These are phyloP conservation scores for Ceratobasidium sp. DNA, from an alignment of 1,284 basidiomycete genomes.

Conservation along the genomic window DNA sequence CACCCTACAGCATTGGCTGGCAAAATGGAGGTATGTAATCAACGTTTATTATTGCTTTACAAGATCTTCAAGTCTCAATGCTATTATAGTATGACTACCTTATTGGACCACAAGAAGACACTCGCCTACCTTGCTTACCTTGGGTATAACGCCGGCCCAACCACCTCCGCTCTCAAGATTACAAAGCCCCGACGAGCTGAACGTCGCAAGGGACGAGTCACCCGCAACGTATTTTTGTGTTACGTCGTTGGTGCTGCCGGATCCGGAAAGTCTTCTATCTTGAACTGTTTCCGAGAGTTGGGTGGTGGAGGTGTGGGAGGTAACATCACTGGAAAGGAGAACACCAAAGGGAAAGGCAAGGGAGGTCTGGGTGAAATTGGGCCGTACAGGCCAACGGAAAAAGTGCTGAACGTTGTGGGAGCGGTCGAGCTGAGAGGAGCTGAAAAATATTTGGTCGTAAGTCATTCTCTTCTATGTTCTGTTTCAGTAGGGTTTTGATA, in stretches of 20 bases:
- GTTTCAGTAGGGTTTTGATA: not conserved
- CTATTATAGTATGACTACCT: conserved; percentile 86
- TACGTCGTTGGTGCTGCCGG: conserved; percentile 96
- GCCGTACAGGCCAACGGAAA: conserved; percentile 86
- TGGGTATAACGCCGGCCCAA: conserved; percentile 78
- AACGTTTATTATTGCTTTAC: not conserved
- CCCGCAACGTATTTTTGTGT: conserved; percentile 89
- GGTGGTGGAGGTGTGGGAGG: conserved; percentile 47
- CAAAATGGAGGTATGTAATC: conserved; percentile 88
- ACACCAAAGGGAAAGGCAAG: conserved; percentile 56
- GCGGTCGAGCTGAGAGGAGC: conserved; percentile 93
- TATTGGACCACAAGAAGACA: conserved; percentile 91
- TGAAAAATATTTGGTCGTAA: conserved; percentile 94
- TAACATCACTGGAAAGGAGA: conserved; percentile 83
- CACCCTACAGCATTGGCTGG: conserved; percentile 96
- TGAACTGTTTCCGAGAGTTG: conserved; percentile 54
- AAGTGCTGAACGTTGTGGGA: conserved; percentile 92
- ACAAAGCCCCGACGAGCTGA: conserved; percentile 87
- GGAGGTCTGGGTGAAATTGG: conserved; percentile 56
- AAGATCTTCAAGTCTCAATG: not conserved
- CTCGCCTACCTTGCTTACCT: conserved; percentile 96
- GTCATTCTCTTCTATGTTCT: conserved; percentile 52
- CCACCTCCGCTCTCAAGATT: conserved; percentile 82
- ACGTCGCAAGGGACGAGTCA: conserved; percentile 86
- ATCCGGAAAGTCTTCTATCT: conserved; percentile 90